Base-by-base conservation (phyloP, 2,329 filamentous ascomycete species). In the Monilinia fructigena region DNA sequence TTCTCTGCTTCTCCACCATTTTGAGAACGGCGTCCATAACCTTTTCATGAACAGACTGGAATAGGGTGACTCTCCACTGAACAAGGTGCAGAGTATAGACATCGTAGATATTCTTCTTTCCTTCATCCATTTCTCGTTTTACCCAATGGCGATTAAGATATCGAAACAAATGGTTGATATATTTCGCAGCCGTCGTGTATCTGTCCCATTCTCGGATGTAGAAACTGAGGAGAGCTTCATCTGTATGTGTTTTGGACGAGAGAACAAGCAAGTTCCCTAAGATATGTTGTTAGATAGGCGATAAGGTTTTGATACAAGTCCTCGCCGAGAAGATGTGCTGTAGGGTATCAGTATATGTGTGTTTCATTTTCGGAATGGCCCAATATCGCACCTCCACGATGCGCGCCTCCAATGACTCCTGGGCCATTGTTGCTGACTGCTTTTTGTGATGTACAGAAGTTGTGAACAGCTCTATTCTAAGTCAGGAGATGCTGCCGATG, bases 141-240 rank as follows among this genome's bases (percentile, higher is more conserved):
- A 99, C 95, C 95, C 96, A 99, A 79, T 99, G 95, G 40, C 95
- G 87, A 76, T 99, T 99, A 35, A 99, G 86, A 76, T 99, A 99
- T 64, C 90, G 84, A 82, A 99, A 99, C 10, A 99, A 82, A 77
- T 99, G 94, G 79, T 99, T 96, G 77, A 97, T 95, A 80, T 96
- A 99, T 79, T 96, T 96, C 68, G 93, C 95, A 1, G 95, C 94
- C 18, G 91, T 92, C 2, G 95, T 99, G 80, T 97, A 99, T 68
- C 95, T 87, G 72, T 90, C 88, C 95, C 95, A 99, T 83, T 99
- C 93, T 76, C 90, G 88, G 78, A 98, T 99, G 78, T 99, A 99
- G 79, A 94, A 98, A 26, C 85, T 84, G 38, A 99, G 85, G 12
- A 99, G 83, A 1, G 93, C 92, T 79, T 99, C 95, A 75, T 98